Percentiles rank a stretch among this genome's conserved stretches.
Conservation (phyloP, 306 rosid species). For the Citrullus colocynthis region DNA sequence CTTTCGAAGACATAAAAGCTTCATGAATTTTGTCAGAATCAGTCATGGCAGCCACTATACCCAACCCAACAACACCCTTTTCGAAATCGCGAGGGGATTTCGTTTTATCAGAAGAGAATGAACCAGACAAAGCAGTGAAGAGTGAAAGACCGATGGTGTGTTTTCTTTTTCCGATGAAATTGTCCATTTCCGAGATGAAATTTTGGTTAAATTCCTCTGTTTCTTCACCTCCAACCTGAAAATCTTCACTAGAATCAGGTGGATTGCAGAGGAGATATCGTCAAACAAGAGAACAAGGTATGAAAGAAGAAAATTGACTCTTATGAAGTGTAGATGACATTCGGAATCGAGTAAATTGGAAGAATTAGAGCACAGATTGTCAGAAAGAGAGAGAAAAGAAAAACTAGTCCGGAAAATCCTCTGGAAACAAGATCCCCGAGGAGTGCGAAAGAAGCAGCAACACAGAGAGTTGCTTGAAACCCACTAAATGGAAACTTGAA, state of each 20-base stretch:
- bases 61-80: constrained; percentile 48
- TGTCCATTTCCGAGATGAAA: constrained; percentile 12
- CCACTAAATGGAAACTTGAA: not conserved
- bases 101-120: constrained; percentile 19
- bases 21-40: constrained; percentile 15
- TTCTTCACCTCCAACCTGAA: not conserved
- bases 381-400: not conserved
- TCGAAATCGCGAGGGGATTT: constrained; percentile 40
- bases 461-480: not conserved
- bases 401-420: not conserved
- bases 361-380: not conserved
- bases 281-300: not conserved
- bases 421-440: not conserved
- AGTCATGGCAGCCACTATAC: constrained; percentile 67
- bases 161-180: constrained; percentile 21
- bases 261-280: not conserved
- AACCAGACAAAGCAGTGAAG: constrained; percentile 28
- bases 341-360: constrained; percentile 2
- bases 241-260: not conserved
- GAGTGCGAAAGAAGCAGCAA: not conserved
- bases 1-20: not conserved
- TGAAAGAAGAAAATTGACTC: not conserved
- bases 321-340: constrained; percentile 9
- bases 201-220: not conserved
- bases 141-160: constrained; percentile 31